Evolutionary conservation across 2,329 filamentous ascomycete species (phyloP).

Genomic region (Xylariaceae sp.): DNA sequence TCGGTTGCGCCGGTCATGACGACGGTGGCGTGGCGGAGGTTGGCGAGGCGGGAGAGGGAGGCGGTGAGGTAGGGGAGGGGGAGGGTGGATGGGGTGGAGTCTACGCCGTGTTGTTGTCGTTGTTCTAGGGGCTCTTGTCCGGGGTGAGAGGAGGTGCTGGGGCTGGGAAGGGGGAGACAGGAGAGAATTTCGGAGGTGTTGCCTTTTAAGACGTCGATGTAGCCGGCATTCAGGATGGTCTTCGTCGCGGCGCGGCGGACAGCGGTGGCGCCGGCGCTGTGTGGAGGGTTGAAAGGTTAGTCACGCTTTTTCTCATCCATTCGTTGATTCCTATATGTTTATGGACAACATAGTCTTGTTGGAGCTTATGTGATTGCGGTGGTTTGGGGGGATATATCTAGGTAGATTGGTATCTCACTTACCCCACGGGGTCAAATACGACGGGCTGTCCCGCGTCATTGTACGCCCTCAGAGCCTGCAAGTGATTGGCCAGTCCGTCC

Average conservation of each 20-base stretch:
- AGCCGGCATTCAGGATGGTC: constrained; percentile 66
- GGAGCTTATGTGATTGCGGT: not conserved
- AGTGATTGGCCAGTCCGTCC: constrained; percentile 67
- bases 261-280: constrained; percentile 70
- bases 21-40: constrained; percentile 64
- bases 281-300: constrained; percentile 2
- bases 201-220: constrained; percentile 87
- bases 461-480: constrained; percentile 73
- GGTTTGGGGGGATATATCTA: not conserved
- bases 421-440: constrained; percentile 85
- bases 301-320: too few species aligned
- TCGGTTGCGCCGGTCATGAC: constrained; percentile 80
- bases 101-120: constrained; percentile 75
- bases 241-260: constrained; percentile 69
- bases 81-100: constrained; percentile 59
- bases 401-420: constrained; percentile 19
- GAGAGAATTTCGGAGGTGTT: constrained; percentile 94
- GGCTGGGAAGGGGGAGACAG: constrained; percentile 59
- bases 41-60: constrained; percentile 64
- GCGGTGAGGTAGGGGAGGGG: constrained; percentile 49
- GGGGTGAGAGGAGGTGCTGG: constrained; percentile 65
- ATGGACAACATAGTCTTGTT: too few species aligned
- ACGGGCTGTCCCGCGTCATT: constrained; percentile 72
- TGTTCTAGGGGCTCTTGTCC: constrained; percentile 19
- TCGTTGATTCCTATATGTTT: too few species aligned